Base-by-base conservation (phyloP, 192 early-diverging fungal species). In the Coemansia sp. region DNA sequence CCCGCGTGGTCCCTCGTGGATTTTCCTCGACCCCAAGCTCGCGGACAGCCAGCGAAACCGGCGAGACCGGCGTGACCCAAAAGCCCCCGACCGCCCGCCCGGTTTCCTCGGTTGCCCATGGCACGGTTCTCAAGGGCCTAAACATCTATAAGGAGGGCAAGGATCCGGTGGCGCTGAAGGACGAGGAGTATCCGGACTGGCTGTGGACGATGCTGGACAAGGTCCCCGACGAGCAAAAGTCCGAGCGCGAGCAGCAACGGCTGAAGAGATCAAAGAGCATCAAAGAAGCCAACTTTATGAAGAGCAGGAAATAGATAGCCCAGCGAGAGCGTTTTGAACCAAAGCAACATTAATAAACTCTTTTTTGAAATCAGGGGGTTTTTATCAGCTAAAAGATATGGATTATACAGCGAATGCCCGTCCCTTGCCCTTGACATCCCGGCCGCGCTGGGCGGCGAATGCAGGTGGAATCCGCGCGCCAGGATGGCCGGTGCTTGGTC, bases 141-240 rank as follows among this genome's bases (percentile, higher is more conserved):
- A 92, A 92, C 60, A 90, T 88, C 50, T 74, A 89, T 52, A 89
- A 88, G 67, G 85, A 87, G 46, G 86, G 84, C 34, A 81, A 83
- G 45, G 92, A 98, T 49, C 92, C 92, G 5, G 75, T 94, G 15
- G 90, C 93, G 2, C 76, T 86, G 26, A 83, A 83, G 12, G 95
- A 97, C 57, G 75, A 82, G 0, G 87, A 86, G 56, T 97, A 97
- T 53, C 95, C 93, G 5, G 83, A 81, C 0, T 95, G 95, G 95
- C 82, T 97, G n/a, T 97, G 93, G 92, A 82, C 84, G 8, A 67
- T 94, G 32, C 68, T 88, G 26, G 85, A 93, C 45, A 30, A 58
- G 46, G 54, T 53, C 5, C 62, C 73, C 0, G 53, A 56, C 10
- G 73, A 57, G 23, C 8, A 42, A n/a, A 30, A 29, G 25, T 29